Evolutionary conservation across 2,329 filamentous ascomycete species (phyloP), one percentile per base, ranked within the genome.

Genomic region (Aulographum hederae): DNA sequence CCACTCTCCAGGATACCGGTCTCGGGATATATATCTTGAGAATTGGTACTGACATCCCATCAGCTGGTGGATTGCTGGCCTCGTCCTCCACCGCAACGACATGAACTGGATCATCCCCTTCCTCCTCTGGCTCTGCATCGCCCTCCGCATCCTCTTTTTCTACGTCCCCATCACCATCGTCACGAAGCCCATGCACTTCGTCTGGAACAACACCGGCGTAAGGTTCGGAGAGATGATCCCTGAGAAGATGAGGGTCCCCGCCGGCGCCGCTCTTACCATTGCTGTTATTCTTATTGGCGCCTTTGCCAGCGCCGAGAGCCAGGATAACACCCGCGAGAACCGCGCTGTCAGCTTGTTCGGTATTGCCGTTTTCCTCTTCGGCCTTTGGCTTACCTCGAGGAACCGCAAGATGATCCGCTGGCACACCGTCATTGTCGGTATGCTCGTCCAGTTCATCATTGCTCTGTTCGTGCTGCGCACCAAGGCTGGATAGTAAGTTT

Each of bases 381-480:
- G 52, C 1, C 70, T 93, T 41, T 89, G 68, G 54, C 45, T 47
- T 11, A 89, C 80, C 1, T 92, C 82, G 26, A 67, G 60, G 35
- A 65, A 84, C 51, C 69, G 78, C 41, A 70, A 56, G 41, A 61
- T 54, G 40, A 57, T 62, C 43, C 40, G 46, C 6, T 57, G 54
- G 58, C 58, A 61, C 41, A 60, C 58, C 4, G 57, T 94, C 42
- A 80, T 92, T 37, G 79, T 78, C 23, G 85, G 85, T 37, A 89
- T 92, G 76, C 61, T 92, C 26, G 63, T 75, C 8, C 85, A 94
- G 53, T 94, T 85, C 56, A 63, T 94, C 47, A 67, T 93, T 39
- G 84, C 81, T 3, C 63, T 93, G 10, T 93, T 94, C 45, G 85
- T 93, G 30, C 63, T 93, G 42, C 71, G 82, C 30, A 89, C 82